Percentiles rank a stretch among this genome's conserved stretches.
phyloP scores from a whole-genome alignment of 2,329 filamentous ascomycete species.

The Dactylellina cionopaga region DNA sequence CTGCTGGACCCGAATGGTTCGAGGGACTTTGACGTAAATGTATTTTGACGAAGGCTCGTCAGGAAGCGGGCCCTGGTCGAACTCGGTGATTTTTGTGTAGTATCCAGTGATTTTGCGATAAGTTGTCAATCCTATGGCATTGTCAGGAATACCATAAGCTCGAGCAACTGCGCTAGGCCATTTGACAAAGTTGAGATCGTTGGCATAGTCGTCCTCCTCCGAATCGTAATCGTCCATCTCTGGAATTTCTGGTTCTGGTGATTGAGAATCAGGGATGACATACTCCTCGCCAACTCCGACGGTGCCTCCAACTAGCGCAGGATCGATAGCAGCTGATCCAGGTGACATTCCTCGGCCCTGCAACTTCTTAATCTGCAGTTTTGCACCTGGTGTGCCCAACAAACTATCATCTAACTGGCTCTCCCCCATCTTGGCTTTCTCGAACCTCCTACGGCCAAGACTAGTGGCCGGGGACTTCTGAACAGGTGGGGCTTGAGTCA shows the following conservation, averaged over 20 bases:
- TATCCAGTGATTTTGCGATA: constrained; percentile 49
- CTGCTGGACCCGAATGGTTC: constrained; percentile 46
- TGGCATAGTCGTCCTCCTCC: constrained; percentile 47
- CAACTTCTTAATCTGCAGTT: constrained; percentile 35
- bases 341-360: constrained; percentile 30
- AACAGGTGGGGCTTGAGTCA: constrained; percentile 45
- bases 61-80: constrained; percentile 44
- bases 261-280: constrained; percentile 48
- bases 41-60: constrained; percentile 50
- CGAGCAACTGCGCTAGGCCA: constrained; percentile 50
- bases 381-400: constrained; percentile 9
- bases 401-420: constrained; percentile 16
- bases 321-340: constrained; percentile 41
- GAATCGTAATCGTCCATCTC: constrained; percentile 48
- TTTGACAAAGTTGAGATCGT: constrained; percentile 51
- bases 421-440: constrained; percentile 34
- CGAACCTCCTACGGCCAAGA: constrained; percentile 40
- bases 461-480: constrained; percentile 46
- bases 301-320: constrained; percentile 37
- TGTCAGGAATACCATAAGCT: constrained; percentile 45
- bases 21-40: constrained; percentile 48
- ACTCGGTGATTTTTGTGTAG: constrained; percentile 49
- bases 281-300: constrained; percentile 35
- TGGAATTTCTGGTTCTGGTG: constrained; percentile 39
- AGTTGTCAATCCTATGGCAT: constrained; percentile 23